Base-by-base conservation (phyloP, 345 rosid species). In the Passiflora organensis region DNA sequence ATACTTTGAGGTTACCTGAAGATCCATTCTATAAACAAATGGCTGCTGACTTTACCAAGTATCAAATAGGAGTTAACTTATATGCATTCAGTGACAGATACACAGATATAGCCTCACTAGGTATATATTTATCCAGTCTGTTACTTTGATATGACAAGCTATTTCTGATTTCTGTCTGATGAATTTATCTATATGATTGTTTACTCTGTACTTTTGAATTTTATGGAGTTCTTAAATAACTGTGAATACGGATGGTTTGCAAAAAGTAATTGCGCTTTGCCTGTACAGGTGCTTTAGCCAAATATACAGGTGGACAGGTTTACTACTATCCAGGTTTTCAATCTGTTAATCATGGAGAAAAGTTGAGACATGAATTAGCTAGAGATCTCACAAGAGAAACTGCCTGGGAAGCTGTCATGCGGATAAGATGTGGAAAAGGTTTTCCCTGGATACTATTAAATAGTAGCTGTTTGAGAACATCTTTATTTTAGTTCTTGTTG, bases 351-450 rank as follows among this genome's bases (percentile, higher is more conserved):
- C 95, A 89, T 51, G 79, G 86, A 65, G 90, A 83, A 71, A 94
- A 78, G 78, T 68, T 89, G 79, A 87, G 86, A 59, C 83, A 83
- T 63, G 99, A 94, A 74, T 68, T 94, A 57, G 72, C 85, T 58
- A 81, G 97, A 77, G 99, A 94, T 76, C 95, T 94, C 58, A 94
- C 87, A 0, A 82, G 97, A 72, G 99, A 94, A 82, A 94, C 99
- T 70, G 97, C 96, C 39, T 94, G 99, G 99, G 99, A 94, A 78
- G 81, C 97, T n/a, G 99, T 89, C 46, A 83, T 94, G 99, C 87
- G 99, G 41, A 62, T 94, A 72, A 82, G 99, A 89, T 94, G 97
- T 71, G 99, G 99, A 78, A 94, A 94, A 85, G 97, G 99, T 89
- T 37, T 38, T 11, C 12, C 21, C 17, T n/a, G n/a, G n/a, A n/a